Conservation (phyloP, 1,284 basidiomycete species). For the Papiliotrema nemorosa region DNA sequence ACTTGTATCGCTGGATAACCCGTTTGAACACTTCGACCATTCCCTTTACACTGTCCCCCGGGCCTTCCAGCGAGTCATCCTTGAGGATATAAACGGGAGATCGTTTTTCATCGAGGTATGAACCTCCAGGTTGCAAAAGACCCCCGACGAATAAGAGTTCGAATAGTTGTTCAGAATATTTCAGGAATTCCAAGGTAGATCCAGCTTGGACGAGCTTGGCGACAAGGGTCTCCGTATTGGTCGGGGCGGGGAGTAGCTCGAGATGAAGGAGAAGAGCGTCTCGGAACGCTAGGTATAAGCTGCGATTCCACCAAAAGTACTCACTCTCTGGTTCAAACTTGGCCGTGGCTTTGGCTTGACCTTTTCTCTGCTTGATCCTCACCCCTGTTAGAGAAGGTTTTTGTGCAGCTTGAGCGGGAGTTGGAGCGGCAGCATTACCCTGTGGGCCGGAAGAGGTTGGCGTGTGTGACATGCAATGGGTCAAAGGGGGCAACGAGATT, state of each 20-base stretch:
- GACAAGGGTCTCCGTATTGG: conserved; percentile 57
- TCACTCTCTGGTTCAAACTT: conserved; percentile 56
- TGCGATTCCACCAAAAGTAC: conserved; percentile 10
- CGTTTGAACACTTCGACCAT: conserved; percentile 92
- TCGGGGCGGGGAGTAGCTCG: conserved; percentile 73
- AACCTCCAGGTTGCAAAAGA: conserved; percentile 90
- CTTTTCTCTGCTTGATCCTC: conserved; percentile 53
- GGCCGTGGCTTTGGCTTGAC: conserved; percentile 52
- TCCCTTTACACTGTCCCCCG: conserved; percentile 64
- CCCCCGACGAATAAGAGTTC: conserved; percentile 92
- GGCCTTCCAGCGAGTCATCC: conserved; percentile 17
- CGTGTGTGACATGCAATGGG: conserved; percentile 49
- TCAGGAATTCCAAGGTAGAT: conserved; percentile 84
- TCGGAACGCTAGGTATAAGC: conserved; percentile 67
- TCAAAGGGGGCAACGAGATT: neutral
- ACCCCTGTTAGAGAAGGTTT: conserved; percentile 53
- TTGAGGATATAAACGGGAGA: conserved; percentile 52
- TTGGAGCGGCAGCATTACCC: conserved; percentile 34
- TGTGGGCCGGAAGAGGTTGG: conserved; percentile 37
- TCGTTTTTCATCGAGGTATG: conserved; percentile 72
- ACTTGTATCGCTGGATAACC: conserved; percentile 97
- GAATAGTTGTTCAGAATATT: conserved; percentile 93
- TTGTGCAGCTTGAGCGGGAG: conserved; percentile 32
- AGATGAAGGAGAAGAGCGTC: conserved; percentile 93
- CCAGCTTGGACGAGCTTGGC: conserved; percentile 83